Percentiles rank a stretch among this genome's conserved stretches.
Conservation (phyloP, 1,284 basidiomycete genomes). For the Sporisorium scitamineum region DNA sequence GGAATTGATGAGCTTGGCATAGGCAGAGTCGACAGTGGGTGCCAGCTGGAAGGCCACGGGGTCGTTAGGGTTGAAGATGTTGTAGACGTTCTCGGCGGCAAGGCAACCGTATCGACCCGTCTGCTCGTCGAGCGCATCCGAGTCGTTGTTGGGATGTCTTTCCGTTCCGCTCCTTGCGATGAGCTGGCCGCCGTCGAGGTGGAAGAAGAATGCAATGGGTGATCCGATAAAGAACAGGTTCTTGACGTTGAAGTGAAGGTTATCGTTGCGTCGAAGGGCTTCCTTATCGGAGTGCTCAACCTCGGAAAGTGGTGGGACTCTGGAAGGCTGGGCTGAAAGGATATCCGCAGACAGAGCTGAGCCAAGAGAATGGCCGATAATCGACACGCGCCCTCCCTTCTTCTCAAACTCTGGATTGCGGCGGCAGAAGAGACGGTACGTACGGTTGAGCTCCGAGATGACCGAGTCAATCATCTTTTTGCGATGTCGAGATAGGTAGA, state of each 20-base stretch:
- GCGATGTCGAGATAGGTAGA: conserved; percentile 71
- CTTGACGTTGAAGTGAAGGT: conserved; percentile 70
- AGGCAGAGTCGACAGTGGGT: conserved; percentile 68
- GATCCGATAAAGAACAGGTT: conserved; percentile 74
- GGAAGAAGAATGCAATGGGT: conserved; percentile 73
- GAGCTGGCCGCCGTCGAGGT: conserved; percentile 73
- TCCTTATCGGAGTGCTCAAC: conserved; percentile 19
- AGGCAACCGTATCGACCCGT: conserved; percentile 73
- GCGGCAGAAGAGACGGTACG: conserved; percentile 74
- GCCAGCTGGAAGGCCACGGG: conserved; percentile 70
- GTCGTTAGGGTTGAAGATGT: conserved; percentile 70
- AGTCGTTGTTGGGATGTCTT: conserved; percentile 69
- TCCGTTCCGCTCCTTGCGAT: conserved; percentile 72
- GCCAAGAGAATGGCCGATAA: conserved; percentile 72
- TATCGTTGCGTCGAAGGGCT: conserved; percentile 26
- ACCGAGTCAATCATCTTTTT: conserved; percentile 72
- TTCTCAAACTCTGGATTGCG: conserved; percentile 71
- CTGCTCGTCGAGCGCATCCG: conserved; percentile 67
- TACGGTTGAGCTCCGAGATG: conserved; percentile 61
- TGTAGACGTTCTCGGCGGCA: conserved; percentile 72
- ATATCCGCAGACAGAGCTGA: conserved; percentile 74
- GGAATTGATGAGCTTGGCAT: conserved; percentile 68
- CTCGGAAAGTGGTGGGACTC: conserved; percentile 62
- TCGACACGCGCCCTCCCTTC: conserved; percentile 71
- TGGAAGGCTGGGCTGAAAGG: conserved; percentile 73